Conservation (phyloP, 371 early-diverging fungal species). For the Mortierella sp. region DNA sequence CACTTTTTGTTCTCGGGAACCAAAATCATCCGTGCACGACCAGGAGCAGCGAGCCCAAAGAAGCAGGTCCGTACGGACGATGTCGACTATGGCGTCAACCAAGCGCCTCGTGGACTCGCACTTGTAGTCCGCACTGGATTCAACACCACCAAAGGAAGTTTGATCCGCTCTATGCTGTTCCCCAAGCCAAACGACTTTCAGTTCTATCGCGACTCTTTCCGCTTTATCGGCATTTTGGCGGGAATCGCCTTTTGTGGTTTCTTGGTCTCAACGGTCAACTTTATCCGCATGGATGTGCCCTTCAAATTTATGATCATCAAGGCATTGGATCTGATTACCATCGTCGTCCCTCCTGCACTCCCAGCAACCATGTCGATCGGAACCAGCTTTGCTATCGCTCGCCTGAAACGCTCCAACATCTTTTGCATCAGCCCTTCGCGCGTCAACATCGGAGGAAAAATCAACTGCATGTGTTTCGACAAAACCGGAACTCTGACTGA, state of each 20-base stretch:
- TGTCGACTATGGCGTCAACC: slow-evolving; percentile 27
- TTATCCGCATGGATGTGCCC: slow-evolving; percentile 83
- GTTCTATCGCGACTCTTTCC: slow-evolving; percentile 97
- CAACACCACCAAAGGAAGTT: slow-evolving; percentile 96
- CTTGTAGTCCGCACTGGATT: slow-evolving; percentile 97
- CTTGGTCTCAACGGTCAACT: slow-evolving; percentile 87
- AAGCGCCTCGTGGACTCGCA: slow-evolving; percentile 72
- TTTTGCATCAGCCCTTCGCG: slow-evolving; percentile 96
- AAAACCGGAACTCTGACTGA: slow-evolving; percentile 99
- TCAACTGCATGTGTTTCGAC: slow-evolving; percentile 99
- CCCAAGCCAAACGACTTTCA: slow-evolving; percentile 95
- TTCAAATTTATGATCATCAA: slow-evolving; percentile 82
- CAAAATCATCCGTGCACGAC: slow-evolving; percentile 88
- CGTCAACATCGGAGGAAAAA: slow-evolving; percentile 97
- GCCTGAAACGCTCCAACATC: slow-evolving; percentile 89
- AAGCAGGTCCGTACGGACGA: slow-evolving; percentile 32
- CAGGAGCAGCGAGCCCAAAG: slow-evolving; percentile 34
- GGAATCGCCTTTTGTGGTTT: slow-evolving; percentile 88
- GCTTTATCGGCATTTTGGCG: slow-evolving; percentile 93
- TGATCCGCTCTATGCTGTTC: slow-evolving; percentile 96
- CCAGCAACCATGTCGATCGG: slow-evolving; percentile 99
- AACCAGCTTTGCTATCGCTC: slow-evolving; percentile 91
- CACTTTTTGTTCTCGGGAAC: slow-evolving; percentile 95
- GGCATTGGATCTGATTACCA: slow-evolving; percentile 94
- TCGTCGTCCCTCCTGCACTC: slow-evolving; percentile 97